These are phyloP conservation scores for Pseudogymnoascus sp. DNA, from an alignment of 2,329 filamentous ascomycete species.

Conservation along the genomic window DNA sequence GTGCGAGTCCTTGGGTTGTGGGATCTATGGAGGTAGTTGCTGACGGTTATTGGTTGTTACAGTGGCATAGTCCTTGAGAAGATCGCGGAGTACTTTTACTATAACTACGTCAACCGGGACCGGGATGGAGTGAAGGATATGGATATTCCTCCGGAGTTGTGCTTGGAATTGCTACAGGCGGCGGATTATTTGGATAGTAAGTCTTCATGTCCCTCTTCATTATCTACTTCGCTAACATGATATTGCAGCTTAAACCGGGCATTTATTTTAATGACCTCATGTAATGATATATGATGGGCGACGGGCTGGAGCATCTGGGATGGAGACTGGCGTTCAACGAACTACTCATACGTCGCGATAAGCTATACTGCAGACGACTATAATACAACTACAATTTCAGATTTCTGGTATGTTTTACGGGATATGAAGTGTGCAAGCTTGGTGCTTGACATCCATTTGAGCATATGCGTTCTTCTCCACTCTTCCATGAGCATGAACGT, in stretches of 20 bases:
- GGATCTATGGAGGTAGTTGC: slow-evolving; percentile 1
- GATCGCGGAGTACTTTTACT: slow-evolving; percentile 76
- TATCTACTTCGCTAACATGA: slow-evolving; percentile 4
- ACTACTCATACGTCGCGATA: not conserved
- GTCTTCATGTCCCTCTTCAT: slow-evolving; percentile 16
- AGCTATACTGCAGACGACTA: not conserved
- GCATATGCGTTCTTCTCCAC: slow-evolving; percentile 29
- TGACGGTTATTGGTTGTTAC: slow-evolving; percentile 16
- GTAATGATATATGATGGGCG: slow-evolving; percentile 6
- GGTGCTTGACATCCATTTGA: slow-evolving; percentile 22
- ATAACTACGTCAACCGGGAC: slow-evolving; percentile 66
- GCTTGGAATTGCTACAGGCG: slow-evolving; percentile 67
- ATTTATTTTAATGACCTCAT: slow-evolving; percentile 11
- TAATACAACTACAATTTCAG: not conserved
- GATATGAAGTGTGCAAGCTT: not conserved
- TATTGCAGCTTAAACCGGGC: slow-evolving; percentile 5
- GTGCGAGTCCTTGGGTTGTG: slow-evolving; percentile 6
- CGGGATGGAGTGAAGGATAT: slow-evolving; percentile 68
- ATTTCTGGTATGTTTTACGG: slow-evolving; percentile 2
- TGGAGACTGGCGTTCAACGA: slow-evolving; percentile 7
- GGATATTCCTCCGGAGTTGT: slow-evolving; percentile 71
- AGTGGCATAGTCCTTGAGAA: slow-evolving; percentile 70
- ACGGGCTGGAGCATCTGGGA: slow-evolving; percentile 9
- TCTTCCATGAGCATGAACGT: slow-evolving; percentile 25
- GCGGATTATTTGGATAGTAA: slow-evolving; percentile 65